A percentile compares a stretch with the other conserved stretches of the same genome.
Conservation (phyloP, 805 yeast genomes). For the Ogataea populi-albae region DNA sequence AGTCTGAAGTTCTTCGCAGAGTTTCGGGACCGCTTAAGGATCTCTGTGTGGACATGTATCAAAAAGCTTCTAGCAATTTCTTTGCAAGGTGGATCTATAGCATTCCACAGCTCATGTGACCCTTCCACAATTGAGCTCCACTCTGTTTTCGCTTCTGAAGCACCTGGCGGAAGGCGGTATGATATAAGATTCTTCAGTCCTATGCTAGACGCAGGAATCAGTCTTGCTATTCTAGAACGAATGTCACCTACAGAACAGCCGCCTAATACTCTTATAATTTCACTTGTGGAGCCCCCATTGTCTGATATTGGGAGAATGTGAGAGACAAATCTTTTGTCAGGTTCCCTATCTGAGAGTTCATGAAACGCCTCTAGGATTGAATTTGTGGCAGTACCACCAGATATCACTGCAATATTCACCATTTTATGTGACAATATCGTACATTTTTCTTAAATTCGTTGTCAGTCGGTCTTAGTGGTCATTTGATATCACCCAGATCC, state of each 20-base stretch:
- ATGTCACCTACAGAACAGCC: slow-evolving; percentile 97
- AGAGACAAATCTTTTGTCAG: slow-evolving; percentile 33
- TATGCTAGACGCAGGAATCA: slow-evolving; percentile 55
- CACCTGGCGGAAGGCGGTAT: slow-evolving; percentile 48
- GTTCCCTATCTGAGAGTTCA: slow-evolving; percentile 29
- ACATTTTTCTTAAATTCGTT: background rate
- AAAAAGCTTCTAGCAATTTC: slow-evolving; percentile 76
- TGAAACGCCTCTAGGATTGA: slow-evolving; percentile 61
- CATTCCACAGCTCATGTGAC: slow-evolving; percentile 63
- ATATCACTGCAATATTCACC: slow-evolving; percentile 41
- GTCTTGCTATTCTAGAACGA: slow-evolving; percentile 72
- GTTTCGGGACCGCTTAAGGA: slow-evolving; percentile 62
- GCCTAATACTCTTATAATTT: slow-evolving; percentile 78
- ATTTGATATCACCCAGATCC: slow-evolving; percentile 1
- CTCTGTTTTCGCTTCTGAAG: slow-evolving; percentile 55
- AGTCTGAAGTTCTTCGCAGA: slow-evolving; percentile 60
- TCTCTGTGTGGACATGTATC: slow-evolving; percentile 74
- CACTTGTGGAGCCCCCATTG: slow-evolving; percentile 94
- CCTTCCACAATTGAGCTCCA: slow-evolving; percentile 85
- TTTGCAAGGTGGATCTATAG: slow-evolving; percentile 55
- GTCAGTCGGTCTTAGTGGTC: background rate
- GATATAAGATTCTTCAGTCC: slow-evolving; percentile 39
- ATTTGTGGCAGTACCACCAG: slow-evolving; percentile 90
- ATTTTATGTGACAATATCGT: slow-evolving; percentile 8
- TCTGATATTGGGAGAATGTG: slow-evolving; percentile 84